Base-by-base conservation (phyloP, 257 asterid genomes). In the Voacanga thouarsii region DNA sequence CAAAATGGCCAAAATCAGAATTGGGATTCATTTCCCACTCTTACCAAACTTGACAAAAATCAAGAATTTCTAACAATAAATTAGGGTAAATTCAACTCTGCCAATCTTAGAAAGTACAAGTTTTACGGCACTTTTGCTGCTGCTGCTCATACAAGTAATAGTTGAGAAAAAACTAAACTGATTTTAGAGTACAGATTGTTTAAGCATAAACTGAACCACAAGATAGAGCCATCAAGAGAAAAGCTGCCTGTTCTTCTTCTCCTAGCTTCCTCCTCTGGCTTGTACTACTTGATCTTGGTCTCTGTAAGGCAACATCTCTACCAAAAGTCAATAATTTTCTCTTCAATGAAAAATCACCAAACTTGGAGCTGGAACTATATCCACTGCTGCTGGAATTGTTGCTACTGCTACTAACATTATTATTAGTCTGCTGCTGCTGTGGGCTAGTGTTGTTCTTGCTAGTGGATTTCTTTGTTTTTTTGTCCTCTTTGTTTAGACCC, bases 161-260 rank as follows among this genome's bases (percentile, higher is more conserved):
- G 45, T 18, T 50, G 45, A 18, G 21, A 19, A 72, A 8, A 44
- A 28, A 41, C 16, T 49, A 21, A 76, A 14, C 67, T 43, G 69
- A 26, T 50, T 50, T 79, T 72, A 7, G 23, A 33, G 61, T 55
- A 66, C 21, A 43, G 63, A 14, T 26, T 18, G 71, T 6, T 79
- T 89, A 93, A 47, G 97, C 96, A 81, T 90, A 91, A 75, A 93
- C 98, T 50, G 97, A 88, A 68, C 98, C 96, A 87, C 94, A 92
- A 0, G 99, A 93, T 39, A 95, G 67, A 56, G 96, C 93, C 97
- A 95, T 95, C 57, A 95, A 83, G 19, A 95, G 92, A 69, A 88
- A 85, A 0, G 98, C 99, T 18, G 98, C 98, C 85, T 87, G 95
- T 45, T 95, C 99, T 55, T 82, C 99, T 72, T 95, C 99, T 2